phyloP scores from a whole-genome alignment of 2,329 filamentous ascomycete genomes.

The Metarhizium anisopliae region DNA sequence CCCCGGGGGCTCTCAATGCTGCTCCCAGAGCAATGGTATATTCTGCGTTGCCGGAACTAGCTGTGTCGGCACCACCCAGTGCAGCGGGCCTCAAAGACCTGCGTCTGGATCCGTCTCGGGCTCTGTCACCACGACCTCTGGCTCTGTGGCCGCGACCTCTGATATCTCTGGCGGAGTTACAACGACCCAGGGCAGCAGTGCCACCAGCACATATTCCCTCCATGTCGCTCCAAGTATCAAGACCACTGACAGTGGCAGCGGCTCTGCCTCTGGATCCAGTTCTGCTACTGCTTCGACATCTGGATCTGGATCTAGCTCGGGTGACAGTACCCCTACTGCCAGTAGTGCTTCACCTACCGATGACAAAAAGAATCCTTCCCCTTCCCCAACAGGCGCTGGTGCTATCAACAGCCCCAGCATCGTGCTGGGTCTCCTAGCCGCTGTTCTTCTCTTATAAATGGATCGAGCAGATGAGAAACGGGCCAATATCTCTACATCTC shows the following conservation, averaged over 20 bases:
- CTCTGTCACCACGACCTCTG: too few species aligned
- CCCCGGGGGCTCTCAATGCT: slow-evolving; percentile 13
- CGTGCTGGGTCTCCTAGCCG: slow-evolving; percentile 14
- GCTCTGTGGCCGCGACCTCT: not conserved
- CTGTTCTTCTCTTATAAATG: slow-evolving; percentile 17
- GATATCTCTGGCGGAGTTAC: not conserved
- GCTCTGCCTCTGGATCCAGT: not conserved
- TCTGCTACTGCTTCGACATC: not conserved
- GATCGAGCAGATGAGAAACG: not conserved
- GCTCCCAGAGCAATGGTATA: slow-evolving; percentile 9
- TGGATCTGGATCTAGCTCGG: not conserved
- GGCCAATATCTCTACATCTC: too few species aligned
- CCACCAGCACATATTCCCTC: slow-evolving; percentile 1
- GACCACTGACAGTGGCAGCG: not conserved
- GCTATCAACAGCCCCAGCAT: slow-evolving; percentile 11
- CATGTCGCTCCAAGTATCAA: not conserved
- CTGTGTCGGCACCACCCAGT: slow-evolving; percentile 7
- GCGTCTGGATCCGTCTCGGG: not conserved
- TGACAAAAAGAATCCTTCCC: not conserved
- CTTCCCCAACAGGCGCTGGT: slow-evolving; percentile 9
- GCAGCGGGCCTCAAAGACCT: not conserved
- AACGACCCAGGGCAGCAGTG: not conserved
- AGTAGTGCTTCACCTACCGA: not conserved
- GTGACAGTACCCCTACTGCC: not conserved
- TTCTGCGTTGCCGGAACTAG: slow-evolving; percentile 12